Conservation (phyloP, 768 basidiomycete genomes). For the Coprinopsis marcescibilis region DNA sequence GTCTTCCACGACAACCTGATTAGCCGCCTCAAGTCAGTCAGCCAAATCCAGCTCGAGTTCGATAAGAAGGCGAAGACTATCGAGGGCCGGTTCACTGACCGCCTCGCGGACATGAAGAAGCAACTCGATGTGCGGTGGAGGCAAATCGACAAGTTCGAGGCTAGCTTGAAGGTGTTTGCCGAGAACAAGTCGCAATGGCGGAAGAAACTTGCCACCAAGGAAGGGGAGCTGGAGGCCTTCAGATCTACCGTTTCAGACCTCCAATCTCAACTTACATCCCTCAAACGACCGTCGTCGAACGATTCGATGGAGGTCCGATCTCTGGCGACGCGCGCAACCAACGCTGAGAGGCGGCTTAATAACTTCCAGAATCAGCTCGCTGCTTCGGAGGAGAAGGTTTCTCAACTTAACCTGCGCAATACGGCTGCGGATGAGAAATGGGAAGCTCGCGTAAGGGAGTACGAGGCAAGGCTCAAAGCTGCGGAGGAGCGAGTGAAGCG, state of each 20-base stretch:
- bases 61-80: conserved; percentile 80
- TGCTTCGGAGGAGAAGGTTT: conserved; percentile 80
- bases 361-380: conserved; percentile 81
- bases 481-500: conserved; percentile 92
- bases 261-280: conserved; percentile 55
- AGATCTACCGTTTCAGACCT: conserved; percentile 79
- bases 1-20: conserved; percentile 95
- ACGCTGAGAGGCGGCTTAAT: conserved; percentile 84
- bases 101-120: conserved; percentile 72
- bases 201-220: conserved; percentile 71
- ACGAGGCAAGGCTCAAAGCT: conserved; percentile 71
- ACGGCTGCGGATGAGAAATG: conserved; percentile 77
- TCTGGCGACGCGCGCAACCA: conserved; percentile 65
- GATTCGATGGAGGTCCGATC: conserved; percentile 69
- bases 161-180: conserved; percentile 72
- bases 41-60: conserved; percentile 80
- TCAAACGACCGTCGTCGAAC: conserved; percentile 53
- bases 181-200: conserved; percentile 83
- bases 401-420: conserved; percentile 66
- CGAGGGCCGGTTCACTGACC: conserved; percentile 68
- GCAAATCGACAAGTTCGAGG: conserved; percentile 90
- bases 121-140: conserved; percentile 87
- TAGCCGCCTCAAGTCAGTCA: conserved; percentile 76
- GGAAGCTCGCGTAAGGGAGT: conserved; percentile 94
- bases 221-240: conserved; percentile 84